Evolutionary conservation across 306 rosid genomes (phyloP).

Genomic region (Macrotyloma uniflorum): DNA sequence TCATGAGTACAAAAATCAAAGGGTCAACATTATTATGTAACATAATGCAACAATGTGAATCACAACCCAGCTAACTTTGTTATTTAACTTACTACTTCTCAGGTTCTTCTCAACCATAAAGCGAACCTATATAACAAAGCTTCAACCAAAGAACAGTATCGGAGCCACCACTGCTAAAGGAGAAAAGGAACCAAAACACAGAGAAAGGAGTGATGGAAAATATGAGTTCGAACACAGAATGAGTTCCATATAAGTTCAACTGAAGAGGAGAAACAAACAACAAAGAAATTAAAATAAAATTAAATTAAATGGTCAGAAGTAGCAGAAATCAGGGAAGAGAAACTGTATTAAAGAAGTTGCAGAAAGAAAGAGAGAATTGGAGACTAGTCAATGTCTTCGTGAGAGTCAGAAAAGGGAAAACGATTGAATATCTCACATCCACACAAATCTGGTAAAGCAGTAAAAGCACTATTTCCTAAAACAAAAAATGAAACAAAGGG

Average conservation of each 20-base stretch:
- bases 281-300: neutral
- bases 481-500: neutral
- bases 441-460: constrained; percentile 60
- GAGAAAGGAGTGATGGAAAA: neutral
- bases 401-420: constrained; percentile 69
- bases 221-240: neutral
- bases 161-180: neutral
- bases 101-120: neutral
- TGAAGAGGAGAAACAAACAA: neutral
- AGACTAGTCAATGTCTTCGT: constrained; percentile 78
- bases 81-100: constrained; percentile 27
- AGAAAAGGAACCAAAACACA: constrained; percentile 1
- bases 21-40: neutral
- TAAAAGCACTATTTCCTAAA: constrained; percentile 39
- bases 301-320: constrained; percentile 27
- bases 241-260: constrained; percentile 3
- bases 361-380: neutral
- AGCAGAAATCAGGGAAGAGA: constrained; percentile 58
- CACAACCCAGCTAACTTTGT: neutral
- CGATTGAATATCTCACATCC: constrained; percentile 60
- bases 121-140: constrained; percentile 31
- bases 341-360: neutral
- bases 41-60: constrained; percentile 3
- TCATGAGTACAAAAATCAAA: neutral
- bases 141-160: constrained; percentile 26